These are phyloP conservation scores for Xylaria intraflava DNA, from an alignment of 495 filamentous ascomycete species.

Conservation along the genomic window DNA sequence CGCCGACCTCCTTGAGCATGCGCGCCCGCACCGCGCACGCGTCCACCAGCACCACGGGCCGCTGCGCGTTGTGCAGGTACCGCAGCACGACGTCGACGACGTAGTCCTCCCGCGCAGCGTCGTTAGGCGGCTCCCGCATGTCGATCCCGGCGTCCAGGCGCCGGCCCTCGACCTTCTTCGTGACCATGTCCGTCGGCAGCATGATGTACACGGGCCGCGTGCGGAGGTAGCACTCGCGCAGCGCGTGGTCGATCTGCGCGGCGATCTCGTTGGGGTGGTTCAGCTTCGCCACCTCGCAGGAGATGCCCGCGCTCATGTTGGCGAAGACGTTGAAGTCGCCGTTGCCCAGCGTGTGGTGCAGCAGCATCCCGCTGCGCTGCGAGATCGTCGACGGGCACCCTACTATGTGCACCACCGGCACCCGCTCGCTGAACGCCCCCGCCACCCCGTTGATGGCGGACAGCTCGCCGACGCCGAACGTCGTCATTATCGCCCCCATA, in stretches of 20 bases:
- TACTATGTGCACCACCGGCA: constrained; percentile 77
- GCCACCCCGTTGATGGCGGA: constrained; percentile 68
- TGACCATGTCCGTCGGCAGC: constrained; percentile 78
- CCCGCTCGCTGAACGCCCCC: constrained; percentile 66
- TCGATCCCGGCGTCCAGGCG: constrained; percentile 62
- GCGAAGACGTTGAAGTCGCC: constrained; percentile 83
- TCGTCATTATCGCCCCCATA: constrained; percentile 66
- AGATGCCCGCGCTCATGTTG: constrained; percentile 67
- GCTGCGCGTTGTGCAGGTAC: constrained; percentile 68
- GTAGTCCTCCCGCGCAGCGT: constrained; percentile 70
- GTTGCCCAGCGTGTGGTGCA: constrained; percentile 92
- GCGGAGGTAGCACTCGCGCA: constrained; percentile 70
- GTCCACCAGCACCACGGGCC: constrained; percentile 79
- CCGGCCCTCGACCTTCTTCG: constrained; percentile 69
- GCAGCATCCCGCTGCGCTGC: constrained; percentile 57
- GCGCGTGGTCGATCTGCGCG: constrained; percentile 68
- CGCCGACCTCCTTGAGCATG: constrained; percentile 66
- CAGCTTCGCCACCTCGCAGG: constrained; percentile 62
- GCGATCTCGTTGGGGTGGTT: constrained; percentile 63
- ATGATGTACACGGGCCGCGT: constrained; percentile 78
- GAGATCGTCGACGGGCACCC: constrained; percentile 58
- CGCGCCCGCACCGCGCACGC: constrained; percentile 84
- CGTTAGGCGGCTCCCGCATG: constrained; percentile 55
- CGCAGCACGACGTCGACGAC: constrained; percentile 74
- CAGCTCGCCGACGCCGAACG: constrained; percentile 75